phyloP scores from a whole-genome alignment of 2,329 filamentous ascomycete genomes.

The Thermothelomyces thermophilus region DNA sequence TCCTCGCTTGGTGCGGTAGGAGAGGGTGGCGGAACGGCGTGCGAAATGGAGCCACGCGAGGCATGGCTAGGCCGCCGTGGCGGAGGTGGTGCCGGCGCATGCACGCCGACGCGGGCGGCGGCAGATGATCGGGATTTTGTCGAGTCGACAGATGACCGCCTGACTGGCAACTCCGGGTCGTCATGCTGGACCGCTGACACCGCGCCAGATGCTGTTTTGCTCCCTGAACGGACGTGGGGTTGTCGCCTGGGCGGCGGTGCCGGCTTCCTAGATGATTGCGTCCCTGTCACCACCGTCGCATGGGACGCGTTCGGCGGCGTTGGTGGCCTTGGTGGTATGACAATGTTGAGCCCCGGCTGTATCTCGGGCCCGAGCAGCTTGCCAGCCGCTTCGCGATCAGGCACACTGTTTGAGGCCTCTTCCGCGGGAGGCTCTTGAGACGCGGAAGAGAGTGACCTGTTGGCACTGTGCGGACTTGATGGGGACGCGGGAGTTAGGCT shows the following conservation, averaged over 20 bases:
- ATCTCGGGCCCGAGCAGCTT: constrained; percentile 41
- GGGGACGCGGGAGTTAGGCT: constrained; percentile 21
- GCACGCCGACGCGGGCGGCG: constrained; percentile 37
- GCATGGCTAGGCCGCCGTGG: constrained; percentile 43
- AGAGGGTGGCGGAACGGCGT: constrained; percentile 10
- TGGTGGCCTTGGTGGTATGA: constrained; percentile 32
- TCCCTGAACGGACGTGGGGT: constrained; percentile 42
- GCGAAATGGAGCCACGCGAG: constrained; percentile 28
- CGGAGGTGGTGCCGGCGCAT: constrained; percentile 48
- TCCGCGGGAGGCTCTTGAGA: constrained; percentile 42
- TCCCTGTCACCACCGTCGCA: constrained; percentile 26
- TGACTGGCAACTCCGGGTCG: constrained; percentile 31
- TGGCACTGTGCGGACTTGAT: constrained; percentile 42
- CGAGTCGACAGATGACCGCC: constrained; percentile 47
- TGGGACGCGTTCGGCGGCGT: constrained; percentile 35
- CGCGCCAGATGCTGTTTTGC: constrained; percentile 28
- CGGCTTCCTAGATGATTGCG: constrained; percentile 31
- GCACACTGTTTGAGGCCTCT: constrained; percentile 44
- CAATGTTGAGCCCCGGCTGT: constrained; percentile 25
- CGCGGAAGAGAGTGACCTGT: constrained; percentile 56
- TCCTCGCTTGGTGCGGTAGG: background rate
- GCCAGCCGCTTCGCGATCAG: constrained; percentile 48
- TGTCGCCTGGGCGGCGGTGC: constrained; percentile 48
- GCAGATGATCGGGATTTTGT: constrained; percentile 41
- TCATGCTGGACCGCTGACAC: constrained; percentile 27